These are phyloP conservation scores for Bipolaris oryzae DNA, from an alignment of 2,329 filamentous ascomycete genomes.

Conservation along the genomic window DNA sequence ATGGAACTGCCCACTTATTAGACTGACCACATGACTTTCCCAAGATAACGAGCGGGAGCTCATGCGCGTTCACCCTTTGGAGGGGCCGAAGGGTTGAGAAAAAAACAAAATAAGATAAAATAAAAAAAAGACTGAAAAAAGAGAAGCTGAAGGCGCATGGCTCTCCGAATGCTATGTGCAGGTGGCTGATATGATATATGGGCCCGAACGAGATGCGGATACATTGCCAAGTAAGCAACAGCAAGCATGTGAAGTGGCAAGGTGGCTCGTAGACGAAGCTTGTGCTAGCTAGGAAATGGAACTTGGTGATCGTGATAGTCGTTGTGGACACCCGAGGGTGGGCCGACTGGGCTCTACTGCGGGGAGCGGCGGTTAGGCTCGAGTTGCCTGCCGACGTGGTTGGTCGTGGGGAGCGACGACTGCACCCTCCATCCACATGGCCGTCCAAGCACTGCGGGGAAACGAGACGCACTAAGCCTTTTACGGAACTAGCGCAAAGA, in stretches of 20 bases:
- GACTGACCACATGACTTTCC: slow-evolving; percentile 1
- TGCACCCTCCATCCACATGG: slow-evolving; percentile 27
- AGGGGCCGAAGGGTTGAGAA: neutral
- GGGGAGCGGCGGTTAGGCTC: slow-evolving; percentile 26
- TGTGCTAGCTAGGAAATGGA: slow-evolving; percentile 22
- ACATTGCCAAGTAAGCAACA: slow-evolving; percentile 1
- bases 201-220: slow-evolving; percentile 10
- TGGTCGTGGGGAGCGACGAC: slow-evolving; percentile 16
- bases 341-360: slow-evolving; percentile 23
- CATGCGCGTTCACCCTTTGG: neutral
- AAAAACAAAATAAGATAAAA: neutral
- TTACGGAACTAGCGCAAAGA: slow-evolving; percentile 21
- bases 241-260: slow-evolving; percentile 18
- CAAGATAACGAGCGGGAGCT: neutral
- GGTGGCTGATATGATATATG: slow-evolving; percentile 6
- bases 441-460: slow-evolving; percentile 45
- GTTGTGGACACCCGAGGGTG: slow-evolving; percentile 26
- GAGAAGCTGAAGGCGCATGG: neutral
- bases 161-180: neutral
- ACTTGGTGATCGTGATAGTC: slow-evolving; percentile 29
- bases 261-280: slow-evolving; percentile 22
- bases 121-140: neutral
- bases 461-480: slow-evolving; percentile 28
- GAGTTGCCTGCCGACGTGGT: slow-evolving; percentile 14
- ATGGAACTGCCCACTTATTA: neutral